Percentiles rank a stretch among this genome's conserved stretches.
These are phyloP conservation scores for Globisporangium cylindrosporum DNA, from an alignment of 352 stramenopile genomes.

Conservation along the genomic window DNA sequence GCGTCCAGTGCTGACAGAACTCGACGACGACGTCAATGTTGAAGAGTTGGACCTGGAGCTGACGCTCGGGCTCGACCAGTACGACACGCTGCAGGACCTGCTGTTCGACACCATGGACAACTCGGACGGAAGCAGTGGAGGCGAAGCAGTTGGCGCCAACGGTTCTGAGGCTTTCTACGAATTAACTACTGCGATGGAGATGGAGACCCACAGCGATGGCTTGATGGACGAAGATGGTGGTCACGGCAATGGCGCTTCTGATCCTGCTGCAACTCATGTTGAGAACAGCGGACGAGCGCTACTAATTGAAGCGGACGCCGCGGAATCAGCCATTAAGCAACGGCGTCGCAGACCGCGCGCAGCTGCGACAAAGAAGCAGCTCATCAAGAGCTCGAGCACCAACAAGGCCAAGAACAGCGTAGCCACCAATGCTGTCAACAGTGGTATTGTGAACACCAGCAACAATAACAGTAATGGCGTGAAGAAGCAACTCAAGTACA, in stretches of 20 bases:
- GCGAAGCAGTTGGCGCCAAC: neutral
- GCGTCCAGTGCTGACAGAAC: neutral
- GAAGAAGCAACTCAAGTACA: slow-evolving; percentile 29
- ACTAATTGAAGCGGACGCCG: neutral
- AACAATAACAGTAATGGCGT: neutral
- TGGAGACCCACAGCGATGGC: neutral
- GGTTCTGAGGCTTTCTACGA: neutral
- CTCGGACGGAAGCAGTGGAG: neutral
- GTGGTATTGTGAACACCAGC: neutral
- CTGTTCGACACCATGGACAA: neutral
- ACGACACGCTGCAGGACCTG: slow-evolving; percentile 1
- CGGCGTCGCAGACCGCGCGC: slow-evolving; percentile 3
- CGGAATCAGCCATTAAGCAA: neutral
- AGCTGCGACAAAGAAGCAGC: slow-evolving; percentile 2
- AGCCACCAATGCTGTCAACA: too few species aligned
- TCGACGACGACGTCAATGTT: neutral
- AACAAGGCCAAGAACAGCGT: neutral
- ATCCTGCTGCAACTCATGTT: neutral
- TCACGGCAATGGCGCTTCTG: neutral
- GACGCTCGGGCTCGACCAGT: slow-evolving; percentile 3
- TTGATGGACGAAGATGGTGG: neutral
- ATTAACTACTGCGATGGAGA: neutral
- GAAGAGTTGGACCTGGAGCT: slow-evolving; percentile 1
- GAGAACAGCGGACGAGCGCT: neutral
- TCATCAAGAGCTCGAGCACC: neutral